These are phyloP conservation scores for Alternaria ventricosa DNA, from an alignment of 2,329 filamentous ascomycete species.

Conservation along the genomic window DNA sequence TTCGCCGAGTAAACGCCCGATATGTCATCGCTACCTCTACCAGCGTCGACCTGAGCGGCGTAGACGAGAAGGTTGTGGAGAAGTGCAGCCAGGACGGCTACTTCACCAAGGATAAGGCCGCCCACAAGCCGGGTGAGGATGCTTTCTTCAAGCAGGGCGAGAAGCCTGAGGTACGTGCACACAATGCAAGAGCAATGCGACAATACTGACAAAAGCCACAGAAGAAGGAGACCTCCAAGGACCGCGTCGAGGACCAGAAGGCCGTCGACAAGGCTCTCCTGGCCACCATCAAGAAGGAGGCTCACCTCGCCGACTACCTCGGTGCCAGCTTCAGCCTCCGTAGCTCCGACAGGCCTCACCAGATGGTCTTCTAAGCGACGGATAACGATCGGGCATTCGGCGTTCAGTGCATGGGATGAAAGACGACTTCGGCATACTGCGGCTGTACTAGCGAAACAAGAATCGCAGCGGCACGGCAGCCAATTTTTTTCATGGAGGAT, in stretches of 20 bases:
- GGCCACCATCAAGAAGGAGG: conserved; percentile 97
- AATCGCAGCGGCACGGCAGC: conserved; percentile 44
- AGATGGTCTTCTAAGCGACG: conserved; percentile 91
- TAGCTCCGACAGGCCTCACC: conserved; percentile 99
- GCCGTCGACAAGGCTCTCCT: conserved; percentile 95
- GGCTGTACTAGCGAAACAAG: conserved; percentile 49
- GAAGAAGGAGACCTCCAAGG: conserved; percentile 97
- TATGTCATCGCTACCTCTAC: conserved; percentile 92
- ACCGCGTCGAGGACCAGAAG: conserved; percentile 97
- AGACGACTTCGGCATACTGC: conserved; percentile 49
- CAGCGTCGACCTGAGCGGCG: conserved; percentile 81
- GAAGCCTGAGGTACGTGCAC: conserved; percentile 84
- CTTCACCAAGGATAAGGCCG: conserved; percentile 94
- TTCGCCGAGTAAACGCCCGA: conserved; percentile 89
- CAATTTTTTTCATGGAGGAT: conserved; percentile 49
- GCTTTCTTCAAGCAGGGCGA: conserved; percentile 99
- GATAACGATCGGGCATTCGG: conserved; percentile 45
- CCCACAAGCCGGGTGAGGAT: conserved; percentile 96
- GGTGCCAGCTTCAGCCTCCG: conserved; percentile 96
- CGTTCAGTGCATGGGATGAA: conserved; percentile 52
- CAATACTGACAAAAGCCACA: conserved; percentile 51
- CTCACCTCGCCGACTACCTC: conserved; percentile 92
- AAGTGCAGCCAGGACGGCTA: conserved; percentile 86
- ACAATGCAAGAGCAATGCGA: background rate
- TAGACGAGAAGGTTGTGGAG: conserved; percentile 74